Conservation (phyloP, 129 eudicot species). For the Cynara cardunculus region DNA sequence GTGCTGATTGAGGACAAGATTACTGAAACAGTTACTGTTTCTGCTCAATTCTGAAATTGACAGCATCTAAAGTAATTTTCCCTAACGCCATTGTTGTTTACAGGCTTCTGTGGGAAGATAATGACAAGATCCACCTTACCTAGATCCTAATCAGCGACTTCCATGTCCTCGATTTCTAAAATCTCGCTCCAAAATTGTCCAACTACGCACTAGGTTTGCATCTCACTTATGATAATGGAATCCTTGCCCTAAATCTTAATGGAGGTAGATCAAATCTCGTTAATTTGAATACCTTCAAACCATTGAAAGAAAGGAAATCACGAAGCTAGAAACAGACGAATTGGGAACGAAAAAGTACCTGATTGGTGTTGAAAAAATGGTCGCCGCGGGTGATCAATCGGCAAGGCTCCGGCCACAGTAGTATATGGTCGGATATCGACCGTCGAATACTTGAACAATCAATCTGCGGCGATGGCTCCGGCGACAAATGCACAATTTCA, state of each 20-base stretch:
- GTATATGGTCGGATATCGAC: not conserved
- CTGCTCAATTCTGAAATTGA: not conserved
- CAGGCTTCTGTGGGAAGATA: not conserved
- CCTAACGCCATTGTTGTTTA: not conserved
- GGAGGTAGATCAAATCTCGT: not conserved
- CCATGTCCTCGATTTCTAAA: not conserved
- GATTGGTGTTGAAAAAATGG: not conserved
- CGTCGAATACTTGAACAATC: not conserved
- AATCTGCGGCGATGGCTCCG: not conserved
- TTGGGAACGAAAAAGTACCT: not conserved
- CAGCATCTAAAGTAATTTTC: not conserved
- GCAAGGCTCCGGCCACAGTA: not conserved
- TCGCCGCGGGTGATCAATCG: not conserved
- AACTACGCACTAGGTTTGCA: not conserved
- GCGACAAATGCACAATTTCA: not conserved
- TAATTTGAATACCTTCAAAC: not conserved
- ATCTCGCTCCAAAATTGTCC: not conserved
- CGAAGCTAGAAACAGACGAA: not conserved
- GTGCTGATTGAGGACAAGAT: not conserved
- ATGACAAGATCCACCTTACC: not conserved
- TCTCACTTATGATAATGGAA: not conserved
- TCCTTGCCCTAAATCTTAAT: not conserved
- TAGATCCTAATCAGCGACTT: not conserved
- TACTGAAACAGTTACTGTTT: not conserved
- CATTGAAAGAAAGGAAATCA: not conserved